Base-by-base conservation (phyloP, 805 yeast genomes). In the Cyberlindnera petersonii region DNA sequence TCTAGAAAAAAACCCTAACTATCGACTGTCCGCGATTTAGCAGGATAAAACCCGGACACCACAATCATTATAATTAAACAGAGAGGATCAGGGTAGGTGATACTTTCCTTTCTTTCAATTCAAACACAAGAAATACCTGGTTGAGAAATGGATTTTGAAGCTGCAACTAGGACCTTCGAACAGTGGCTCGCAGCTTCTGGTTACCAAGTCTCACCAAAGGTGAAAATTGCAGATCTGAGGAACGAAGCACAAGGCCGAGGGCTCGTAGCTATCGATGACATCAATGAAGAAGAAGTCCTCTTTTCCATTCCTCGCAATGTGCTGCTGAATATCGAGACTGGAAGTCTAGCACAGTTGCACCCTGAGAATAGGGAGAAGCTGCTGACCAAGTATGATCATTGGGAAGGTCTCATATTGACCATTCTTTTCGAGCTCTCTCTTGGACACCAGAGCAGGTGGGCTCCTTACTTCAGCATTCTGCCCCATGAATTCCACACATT, bases 331-430 rank as follows among this genome's bases (percentile, higher is more conserved):
- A 69, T 79, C n/a, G 73, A 71, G 14, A 82, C 79, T 9, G 74
- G 81, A 21, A 58, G 74, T 1, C 57, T 82, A 15, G 39, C 64
- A 0, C 31, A 49, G 9, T 58, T 65, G 13, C 52, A 46, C 24
- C 40, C 39, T 3, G 66, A 61, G 6, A 63, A 59, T 24, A 66
- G 44, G 26, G 66, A 58, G 2, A 55, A 53, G 30, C 49, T 66
- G 1, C 53, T 80, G 33, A 60, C 64, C 3, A 53, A 58, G 1
- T 64, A 77, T 35, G 72, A 71, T 35, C 82, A 79, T 32, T 91
- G 98, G 98, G 83, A 84, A 40, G 76, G 82, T 1, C 64, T 93
- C 43, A 80, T 89, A 30, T 55, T 86, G 27, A 70, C 80, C 14
- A 66, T 91, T 47, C 63, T 81, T 34, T 81, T 77, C 50, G 94